A percentile compares a stretch with the other conserved stretches of the same genome.
phyloP scores from a whole-genome alignment of 495 filamentous ascomycete genomes.

The Letharia lupina region DNA sequence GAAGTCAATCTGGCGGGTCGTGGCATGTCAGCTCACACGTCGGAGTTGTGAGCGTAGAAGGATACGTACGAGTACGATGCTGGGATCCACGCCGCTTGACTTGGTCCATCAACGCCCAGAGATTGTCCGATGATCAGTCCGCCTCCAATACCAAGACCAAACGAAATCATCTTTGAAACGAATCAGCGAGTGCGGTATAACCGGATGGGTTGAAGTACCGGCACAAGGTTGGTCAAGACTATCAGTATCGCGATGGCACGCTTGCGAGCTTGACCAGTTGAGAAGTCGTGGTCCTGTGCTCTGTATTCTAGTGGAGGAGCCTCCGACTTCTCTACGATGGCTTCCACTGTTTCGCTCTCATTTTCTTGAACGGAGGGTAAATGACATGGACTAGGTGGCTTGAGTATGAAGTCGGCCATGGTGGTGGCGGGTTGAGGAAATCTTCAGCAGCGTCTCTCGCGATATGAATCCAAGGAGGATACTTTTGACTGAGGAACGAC shows the following conservation, averaged over 20 bases:
- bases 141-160: slow-evolving; percentile 27
- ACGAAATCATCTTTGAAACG: slow-evolving; percentile 25
- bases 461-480: not conserved
- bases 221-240: slow-evolving; percentile 7
- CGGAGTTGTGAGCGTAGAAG: slow-evolving; percentile 18
- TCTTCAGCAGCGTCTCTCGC: not conserved
- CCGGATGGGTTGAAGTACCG: not conserved
- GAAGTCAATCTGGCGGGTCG: not conserved
- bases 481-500: not conserved
- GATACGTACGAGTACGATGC: slow-evolving; percentile 34
- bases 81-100: slow-evolving; percentile 27
- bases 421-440: not conserved
- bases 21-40: not conserved
- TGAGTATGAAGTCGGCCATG: not conserved
- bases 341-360: not conserved
- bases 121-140: slow-evolving; percentile 25
- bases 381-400: not conserved
- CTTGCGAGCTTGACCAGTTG: not conserved
- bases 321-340: too few species aligned
- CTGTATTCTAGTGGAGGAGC: not conserved
- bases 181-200: too few species aligned
- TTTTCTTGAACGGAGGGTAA: not conserved
- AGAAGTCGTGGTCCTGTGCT: not conserved
- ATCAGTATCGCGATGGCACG: slow-evolving; percentile 6
- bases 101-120: slow-evolving; percentile 23